A percentile compares a stretch with the other conserved stretches of the same genome.
Evolutionary conservation across 192 early-diverging fungal species (phyloP).

Genomic region (Backusella tarrabulga): DNA sequence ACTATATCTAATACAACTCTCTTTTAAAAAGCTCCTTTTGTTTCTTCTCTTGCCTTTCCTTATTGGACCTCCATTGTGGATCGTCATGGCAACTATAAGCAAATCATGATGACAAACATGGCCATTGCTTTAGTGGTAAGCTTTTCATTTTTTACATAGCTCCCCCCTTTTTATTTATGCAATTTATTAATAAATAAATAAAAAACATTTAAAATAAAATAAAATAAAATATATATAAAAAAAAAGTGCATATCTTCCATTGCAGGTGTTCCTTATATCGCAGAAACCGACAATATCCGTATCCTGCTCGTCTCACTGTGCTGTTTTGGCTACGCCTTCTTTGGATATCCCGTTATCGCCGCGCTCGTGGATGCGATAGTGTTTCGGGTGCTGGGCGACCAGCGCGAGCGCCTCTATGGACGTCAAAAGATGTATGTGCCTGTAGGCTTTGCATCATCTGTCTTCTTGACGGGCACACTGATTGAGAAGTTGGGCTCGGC

Average conservation of each 20-base stretch:
- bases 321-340: slow-evolving; percentile 23
- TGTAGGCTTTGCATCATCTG: slow-evolving; percentile 11
- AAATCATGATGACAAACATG: slow-evolving; percentile 24
- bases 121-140: slow-evolving; percentile 12
- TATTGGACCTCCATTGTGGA: slow-evolving; percentile 22
- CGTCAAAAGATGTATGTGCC: slow-evolving; percentile 23
- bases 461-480: slow-evolving; percentile 12
- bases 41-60: slow-evolving; percentile 23
- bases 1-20: too few species aligned
- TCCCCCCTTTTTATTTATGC: not conserved
- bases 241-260: slow-evolving; percentile 11
- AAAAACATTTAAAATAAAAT: not conserved
- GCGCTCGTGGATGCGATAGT: slow-evolving; percentile 13
- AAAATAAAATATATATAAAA: too few species aligned
- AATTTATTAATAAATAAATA: not conserved
- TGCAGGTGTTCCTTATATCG: slow-evolving; percentile 7
- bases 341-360: slow-evolving; percentile 21
- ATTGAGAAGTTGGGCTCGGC: not conserved
- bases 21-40: slow-evolving; percentile 16
- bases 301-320: slow-evolving; percentile 7
- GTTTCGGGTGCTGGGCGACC: slow-evolving; percentile 2
- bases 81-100: slow-evolving; percentile 13
- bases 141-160: too few species aligned
- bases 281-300: not conserved
- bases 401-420: slow-evolving; percentile 13